These are phyloP conservation scores for Chrysoporthe deuterocubensis DNA, from an alignment of 2,329 filamentous ascomycete species.

Conservation along the genomic window DNA sequence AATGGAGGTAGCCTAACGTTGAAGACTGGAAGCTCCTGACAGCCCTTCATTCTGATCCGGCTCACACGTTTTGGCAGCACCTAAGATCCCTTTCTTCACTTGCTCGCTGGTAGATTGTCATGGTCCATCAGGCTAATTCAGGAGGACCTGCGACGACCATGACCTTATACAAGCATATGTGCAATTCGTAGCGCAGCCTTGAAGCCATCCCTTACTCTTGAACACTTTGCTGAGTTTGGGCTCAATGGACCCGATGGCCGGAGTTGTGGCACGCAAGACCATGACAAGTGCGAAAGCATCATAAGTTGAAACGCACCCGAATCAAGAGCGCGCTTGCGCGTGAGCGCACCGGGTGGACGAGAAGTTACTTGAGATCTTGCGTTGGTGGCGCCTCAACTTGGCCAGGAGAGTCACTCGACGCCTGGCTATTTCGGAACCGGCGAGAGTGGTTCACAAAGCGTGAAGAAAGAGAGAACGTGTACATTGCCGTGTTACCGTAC, in stretches of 20 bases:
- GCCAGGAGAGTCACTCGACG: background rate
- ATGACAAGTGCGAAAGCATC: background rate
- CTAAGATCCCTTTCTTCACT: background rate
- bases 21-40: background rate
- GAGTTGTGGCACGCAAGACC: background rate
- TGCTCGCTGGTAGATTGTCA: background rate
- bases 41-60: background rate
- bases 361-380: background rate
- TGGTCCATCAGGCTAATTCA: background rate
- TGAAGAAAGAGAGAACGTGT: background rate
- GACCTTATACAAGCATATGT: background rate
- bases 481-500: background rate
- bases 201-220: background rate
- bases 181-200: background rate
- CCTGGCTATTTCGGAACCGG: background rate
- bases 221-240: background rate
- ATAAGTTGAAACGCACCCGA: background rate
- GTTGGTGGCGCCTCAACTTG: background rate
- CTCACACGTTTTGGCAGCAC: background rate
- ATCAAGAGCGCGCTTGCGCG: background rate
- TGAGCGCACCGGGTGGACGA: background rate
- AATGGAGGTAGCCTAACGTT: background rate
- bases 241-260: background rate
- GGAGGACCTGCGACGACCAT: background rate
- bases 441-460: background rate